Conservation (phyloP, 768 basidiomycete genomes). For the Leccinum subgranulosum region DNA sequence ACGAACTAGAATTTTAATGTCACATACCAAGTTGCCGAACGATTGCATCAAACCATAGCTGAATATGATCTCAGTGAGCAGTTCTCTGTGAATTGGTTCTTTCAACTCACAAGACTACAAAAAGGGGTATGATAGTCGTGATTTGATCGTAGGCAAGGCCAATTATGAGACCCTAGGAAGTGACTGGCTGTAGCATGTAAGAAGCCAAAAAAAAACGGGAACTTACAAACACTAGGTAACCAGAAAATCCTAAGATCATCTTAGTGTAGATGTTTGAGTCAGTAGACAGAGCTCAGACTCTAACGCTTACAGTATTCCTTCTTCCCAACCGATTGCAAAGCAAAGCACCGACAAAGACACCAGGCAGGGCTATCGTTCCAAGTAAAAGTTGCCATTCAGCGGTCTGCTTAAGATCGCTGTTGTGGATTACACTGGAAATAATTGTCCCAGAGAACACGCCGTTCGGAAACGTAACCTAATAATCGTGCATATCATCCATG, state of each 20-base stretch:
- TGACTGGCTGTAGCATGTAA: background rate
- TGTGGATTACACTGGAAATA: slow-evolving; percentile 61
- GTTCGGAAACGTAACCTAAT: slow-evolving; percentile 66
- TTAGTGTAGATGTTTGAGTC: slow-evolving; percentile 20
- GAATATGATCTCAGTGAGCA: background rate
- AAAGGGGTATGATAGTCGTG: slow-evolving; percentile 58
- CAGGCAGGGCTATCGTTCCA: slow-evolving; percentile 59
- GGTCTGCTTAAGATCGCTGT: slow-evolving; percentile 51
- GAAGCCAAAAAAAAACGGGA: background rate
- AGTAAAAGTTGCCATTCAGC: slow-evolving; percentile 73
- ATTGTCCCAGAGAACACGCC: slow-evolving; percentile 68
- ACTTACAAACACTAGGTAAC: slow-evolving; percentile 60
- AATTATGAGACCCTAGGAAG: slow-evolving; percentile 45
- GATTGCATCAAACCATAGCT: slow-evolving; percentile 75
- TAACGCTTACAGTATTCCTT: slow-evolving; percentile 47
- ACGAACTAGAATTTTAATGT: background rate
- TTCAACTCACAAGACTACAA: slow-evolving; percentile 58
- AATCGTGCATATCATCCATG: background rate
- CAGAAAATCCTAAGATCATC: slow-evolving; percentile 69
- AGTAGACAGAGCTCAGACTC: background rate
- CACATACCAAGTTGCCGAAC: slow-evolving; percentile 58
- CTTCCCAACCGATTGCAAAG: slow-evolving; percentile 55
- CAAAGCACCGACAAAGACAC: slow-evolving; percentile 48
- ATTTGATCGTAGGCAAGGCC: slow-evolving; percentile 61
- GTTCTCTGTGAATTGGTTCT: background rate